Base-by-base conservation (phyloP, 805 yeast species). In the Barnettozyma californica region DNA sequence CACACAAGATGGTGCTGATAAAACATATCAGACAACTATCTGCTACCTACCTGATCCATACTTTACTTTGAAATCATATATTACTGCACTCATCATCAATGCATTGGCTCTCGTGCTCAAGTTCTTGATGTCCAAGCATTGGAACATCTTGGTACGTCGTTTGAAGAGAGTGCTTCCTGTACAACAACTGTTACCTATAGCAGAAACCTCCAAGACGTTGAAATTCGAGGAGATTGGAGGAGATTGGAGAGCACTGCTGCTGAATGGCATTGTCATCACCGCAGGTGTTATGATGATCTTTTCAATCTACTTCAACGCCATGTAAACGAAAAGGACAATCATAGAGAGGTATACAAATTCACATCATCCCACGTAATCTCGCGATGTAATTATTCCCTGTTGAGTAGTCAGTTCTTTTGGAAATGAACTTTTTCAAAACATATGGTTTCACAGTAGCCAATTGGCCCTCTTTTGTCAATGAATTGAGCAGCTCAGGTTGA, bases 401-500 rank as follows among this genome's bases (percentile, higher is more conserved):
- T 53, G 77, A 77, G 61, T 81, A 87, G 59, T 87, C 96, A 0
- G 83, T 74, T 57, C 95, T 71, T 57, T 80, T 83, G 9, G 81
- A 67, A 42, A 87, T 79, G 55, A 83, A 86, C 55, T 78, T 84
- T 50, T 84, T 76, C 31, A 87, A 69, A 7, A 84, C 68, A 43
- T 72, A 74, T 9, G 82, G 81, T 60, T 81, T 83, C 62, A 88
- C 72, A 48, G 73, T 74, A 1, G 83, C 81, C 53, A 90, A 70
- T 56, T 83, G 88, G 1, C 96, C 94, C 59, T 89, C 96, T 37
- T 83, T 81, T 2, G 89, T 81, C 59, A 90, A 73, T 1, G 95
- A 86, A 53, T 81, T 81, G 47, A 90, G 69, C 56, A 87, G 74
- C 49, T 86, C 86, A 2, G 92, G 85, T 60, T 87, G 94, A 16